Percentiles rank a stretch among this genome's conserved stretches.
These are phyloP conservation scores for Penstemon eatonii DNA, from an alignment of 257 asterid genomes.

Conservation along the genomic window DNA sequence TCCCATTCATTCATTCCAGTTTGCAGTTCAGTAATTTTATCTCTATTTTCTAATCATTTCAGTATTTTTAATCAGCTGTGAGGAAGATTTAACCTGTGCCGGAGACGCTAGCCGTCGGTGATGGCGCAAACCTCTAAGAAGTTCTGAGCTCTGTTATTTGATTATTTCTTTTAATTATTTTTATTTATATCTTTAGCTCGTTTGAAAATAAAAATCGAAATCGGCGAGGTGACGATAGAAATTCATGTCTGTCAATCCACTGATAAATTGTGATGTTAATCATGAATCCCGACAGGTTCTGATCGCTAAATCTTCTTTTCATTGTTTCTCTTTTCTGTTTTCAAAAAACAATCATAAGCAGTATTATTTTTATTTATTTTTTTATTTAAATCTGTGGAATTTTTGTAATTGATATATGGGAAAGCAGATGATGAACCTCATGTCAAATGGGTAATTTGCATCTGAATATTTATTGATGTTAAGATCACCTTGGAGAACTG, in stretches of 20 bases:
- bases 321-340: background rate
- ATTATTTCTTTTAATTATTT: background rate
- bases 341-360: background rate
- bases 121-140: slow-evolving; percentile 22
- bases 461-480: slow-evolving; percentile 22
- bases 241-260: slow-evolving; percentile 28
- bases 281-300: slow-evolving; percentile 32
- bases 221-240: slow-evolving; percentile 28
- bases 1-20: background rate
- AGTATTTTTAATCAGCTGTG: background rate
- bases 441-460: slow-evolving; percentile 30
- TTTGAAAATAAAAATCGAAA: background rate
- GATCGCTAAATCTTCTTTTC: slow-evolving; percentile 3
- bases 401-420: background rate
- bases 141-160: slow-evolving; percentile 12
- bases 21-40: background rate
- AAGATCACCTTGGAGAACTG: slow-evolving; percentile 30
- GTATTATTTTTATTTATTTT: background rate
- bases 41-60: background rate
- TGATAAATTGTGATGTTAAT: slow-evolving; percentile 24
- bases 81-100: slow-evolving; percentile 6
- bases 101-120: slow-evolving; percentile 21
- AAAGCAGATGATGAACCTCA: slow-evolving; percentile 22
- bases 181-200: background rate
- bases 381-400: background rate